Base-by-base conservation (phyloP, 2,329 filamentous ascomycete species). In the Colletotrichum sp. region DNA sequence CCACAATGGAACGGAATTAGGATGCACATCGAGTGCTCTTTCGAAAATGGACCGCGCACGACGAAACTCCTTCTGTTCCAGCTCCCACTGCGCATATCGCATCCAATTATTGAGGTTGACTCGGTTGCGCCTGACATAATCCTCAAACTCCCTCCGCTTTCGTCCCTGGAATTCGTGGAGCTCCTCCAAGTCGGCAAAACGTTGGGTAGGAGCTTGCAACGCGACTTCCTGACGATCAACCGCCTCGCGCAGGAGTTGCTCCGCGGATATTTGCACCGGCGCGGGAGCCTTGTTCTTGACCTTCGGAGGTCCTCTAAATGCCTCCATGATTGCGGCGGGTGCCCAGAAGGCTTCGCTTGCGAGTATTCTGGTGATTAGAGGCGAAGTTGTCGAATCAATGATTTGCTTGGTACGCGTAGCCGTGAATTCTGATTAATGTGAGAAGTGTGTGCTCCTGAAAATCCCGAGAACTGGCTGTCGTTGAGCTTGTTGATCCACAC, bases 51-150 rank as follows among this genome's bases (percentile, higher is more conserved):
- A 97, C 56, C 97, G 91, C 34, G 97, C 97, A 71, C 97, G 94
- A 70, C 94, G 93, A 85, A 95, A 98, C 87, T 99, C 97, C 86
- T 98, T 98, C 87, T 99, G 97, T 84, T 99, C 96, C 76, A 98
- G 90, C 87, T 99, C 97, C 95, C 96, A 99, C 80, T 95, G 92
- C 71, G 97, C 96, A 89, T 99, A 99, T 82, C 96, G 94, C 90
- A 97, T 95, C 97, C 97, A 99, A 86, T 98, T 98, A 89, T 98
- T 98, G 90, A 98, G 96, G 82, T 97, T 98, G 83, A 98, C 91
- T 82, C 96, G 89, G 83, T 98, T 98, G 78, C 97, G 94, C 78
- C 96, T 93, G 76, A 98, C 95, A 93, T 98, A 98, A 88, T 98
- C 95, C 86, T 99, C 97, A 80, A 98, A 99, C 82, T 98, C 97